Conservation (phyloP, 164 flowering plant genomes). For the Magnolia officinalis region DNA sequence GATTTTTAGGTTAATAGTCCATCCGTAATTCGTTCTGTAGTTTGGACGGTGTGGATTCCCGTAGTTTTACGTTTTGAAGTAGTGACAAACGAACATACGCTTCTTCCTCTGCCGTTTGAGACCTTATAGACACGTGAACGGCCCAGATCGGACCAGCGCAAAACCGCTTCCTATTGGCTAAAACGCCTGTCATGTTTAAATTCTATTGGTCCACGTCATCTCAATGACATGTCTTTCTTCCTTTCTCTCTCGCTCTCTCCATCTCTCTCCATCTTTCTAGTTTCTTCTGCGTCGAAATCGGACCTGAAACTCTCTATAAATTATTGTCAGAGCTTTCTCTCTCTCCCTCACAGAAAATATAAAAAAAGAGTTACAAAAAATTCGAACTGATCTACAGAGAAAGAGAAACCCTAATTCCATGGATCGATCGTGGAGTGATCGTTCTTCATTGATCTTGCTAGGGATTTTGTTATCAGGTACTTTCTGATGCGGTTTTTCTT, state of each 20-base stretch:
- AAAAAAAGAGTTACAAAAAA: no score
- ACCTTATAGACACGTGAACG: not conserved
- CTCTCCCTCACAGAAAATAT: not conserved
- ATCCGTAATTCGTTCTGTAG: no score
- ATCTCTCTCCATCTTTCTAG: no score
- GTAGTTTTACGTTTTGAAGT: no score
- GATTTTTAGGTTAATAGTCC: no score
- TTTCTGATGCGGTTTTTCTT: not conserved
- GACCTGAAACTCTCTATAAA: not conserved
- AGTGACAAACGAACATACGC: no score
- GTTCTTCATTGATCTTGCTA: constrained; percentile 33
- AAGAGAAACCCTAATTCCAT: constrained; percentile 19
- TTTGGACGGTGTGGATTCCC: no score
- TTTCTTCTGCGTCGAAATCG: not conserved
- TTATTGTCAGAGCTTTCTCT: not conserved
- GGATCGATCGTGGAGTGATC: constrained; percentile 46
- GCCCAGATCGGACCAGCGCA: not conserved
- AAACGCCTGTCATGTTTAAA: not conserved
- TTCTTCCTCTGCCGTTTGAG: not conserved
- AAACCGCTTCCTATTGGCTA: constrained; percentile 5
- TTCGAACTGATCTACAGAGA: not conserved
- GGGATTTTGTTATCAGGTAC: constrained; percentile 47
- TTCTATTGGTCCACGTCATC: constrained; percentile 14
- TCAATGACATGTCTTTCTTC: not conserved
- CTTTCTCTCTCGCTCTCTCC: not conserved